phyloP scores from a whole-genome alignment of 2,329 filamentous ascomycete genomes.

The Macrophomina tecta region DNA sequence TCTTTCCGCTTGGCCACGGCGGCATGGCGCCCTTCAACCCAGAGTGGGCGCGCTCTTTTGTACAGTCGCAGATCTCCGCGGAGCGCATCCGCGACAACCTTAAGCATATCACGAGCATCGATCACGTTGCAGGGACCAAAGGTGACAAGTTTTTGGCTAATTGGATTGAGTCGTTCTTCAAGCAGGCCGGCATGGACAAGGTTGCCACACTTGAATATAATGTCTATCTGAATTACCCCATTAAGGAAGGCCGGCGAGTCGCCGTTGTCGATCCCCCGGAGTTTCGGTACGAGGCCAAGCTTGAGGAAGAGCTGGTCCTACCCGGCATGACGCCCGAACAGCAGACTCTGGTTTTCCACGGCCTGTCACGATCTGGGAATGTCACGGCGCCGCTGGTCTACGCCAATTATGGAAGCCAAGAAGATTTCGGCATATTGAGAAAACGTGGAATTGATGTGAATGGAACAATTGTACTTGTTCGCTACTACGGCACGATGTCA shows the following conservation, averaged over 20 bases:
- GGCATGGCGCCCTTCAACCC: conserved; percentile 78
- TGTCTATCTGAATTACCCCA: conserved; percentile 93
- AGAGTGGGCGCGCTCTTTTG: conserved; percentile 77
- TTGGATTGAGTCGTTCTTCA: conserved; percentile 82
- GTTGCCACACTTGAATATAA: conserved; percentile 73
- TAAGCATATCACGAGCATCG: conserved; percentile 78
- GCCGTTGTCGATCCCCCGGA: conserved; percentile 76
- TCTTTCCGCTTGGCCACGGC: conserved; percentile 73
- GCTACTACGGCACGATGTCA: conserved; percentile 75
- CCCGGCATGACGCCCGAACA: conserved; percentile 55
- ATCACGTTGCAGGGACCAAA: conserved; percentile 92
- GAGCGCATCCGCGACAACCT: conserved; percentile 69
- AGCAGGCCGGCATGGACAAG: conserved; percentile 73
- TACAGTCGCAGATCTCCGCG: conserved; percentile 75
- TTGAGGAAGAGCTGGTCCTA: conserved; percentile 75
- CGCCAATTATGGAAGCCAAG: conserved; percentile 85
- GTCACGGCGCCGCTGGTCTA: conserved; percentile 88
- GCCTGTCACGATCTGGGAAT: conserved; percentile 84
- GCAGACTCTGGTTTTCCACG: conserved; percentile 84
- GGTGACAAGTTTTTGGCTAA: conserved; percentile 86
- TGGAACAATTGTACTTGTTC: conserved; percentile 83
- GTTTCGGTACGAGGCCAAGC: conserved; percentile 74
- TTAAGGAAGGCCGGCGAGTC: conserved; percentile 75
- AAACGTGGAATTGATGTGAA: conserved; percentile 75
- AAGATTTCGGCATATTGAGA: conserved; percentile 77